Evolutionary conservation across 1,284 basidiomycete species (phyloP), one percentile per base, ranked within the genome.

Genomic region (Kalmanozyma brasiliensis): DNA sequence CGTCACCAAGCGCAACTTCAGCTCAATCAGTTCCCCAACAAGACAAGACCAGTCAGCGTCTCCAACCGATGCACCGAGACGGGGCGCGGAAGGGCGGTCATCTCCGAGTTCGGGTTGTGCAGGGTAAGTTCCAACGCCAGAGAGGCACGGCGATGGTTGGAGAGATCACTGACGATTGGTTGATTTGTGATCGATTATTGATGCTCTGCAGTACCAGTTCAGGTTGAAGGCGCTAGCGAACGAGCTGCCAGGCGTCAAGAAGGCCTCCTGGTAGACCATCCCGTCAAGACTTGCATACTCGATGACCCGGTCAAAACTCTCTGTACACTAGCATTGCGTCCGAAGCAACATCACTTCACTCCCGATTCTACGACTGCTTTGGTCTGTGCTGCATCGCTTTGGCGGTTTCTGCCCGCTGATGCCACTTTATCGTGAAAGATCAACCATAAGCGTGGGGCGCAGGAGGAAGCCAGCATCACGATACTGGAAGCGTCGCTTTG

Each of bases 1-100:
- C 90, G 95, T 60, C 93, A 95, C 83, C 92, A 94, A 79, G 94
- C 95, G n/a, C 94, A 97, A 83, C 85, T 97, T 58, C 92, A 95
- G 79, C 87, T 98, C 52, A 95, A 94, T 83, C 88, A 89, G 19
- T 92, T 96, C 77, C 89, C 88, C 59, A 87, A 88, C 45, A 91
- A 92, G 82, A 90, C 91, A 9, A 88, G 91, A 33, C 91, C 91
- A 19, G 89, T 88, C 8, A 89, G 88, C 3, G 91, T 97, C 22
- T 93, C 92, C 83, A 93, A 94, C 82, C 86, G 93, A 17, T 98
- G 94, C 77, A 84, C 85, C 30, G 91, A 90, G 83, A 90, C 91
- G 7, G 94, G 94, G 0, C 86, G 89, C 60, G 93, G 92, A 1
- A 85, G 92, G 60, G 94, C 92, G 52, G 86, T 97, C 46, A 90